Conservation (phyloP, 2,329 filamentous ascomycete genomes). For the Zalaria obscura region DNA sequence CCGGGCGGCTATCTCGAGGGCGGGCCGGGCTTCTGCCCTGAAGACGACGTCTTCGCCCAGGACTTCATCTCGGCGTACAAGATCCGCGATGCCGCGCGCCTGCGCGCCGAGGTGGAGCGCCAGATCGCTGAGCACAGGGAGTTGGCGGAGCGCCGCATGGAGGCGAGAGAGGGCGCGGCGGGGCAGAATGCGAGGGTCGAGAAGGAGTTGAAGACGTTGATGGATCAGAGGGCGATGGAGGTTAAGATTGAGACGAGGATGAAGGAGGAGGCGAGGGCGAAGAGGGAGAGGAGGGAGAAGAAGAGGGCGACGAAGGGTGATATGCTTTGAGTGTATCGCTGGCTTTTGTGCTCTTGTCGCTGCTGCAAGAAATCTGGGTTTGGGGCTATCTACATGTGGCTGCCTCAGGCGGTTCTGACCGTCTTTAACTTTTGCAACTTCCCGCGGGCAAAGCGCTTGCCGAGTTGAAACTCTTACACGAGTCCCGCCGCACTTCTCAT, state of each 20-base stretch:
- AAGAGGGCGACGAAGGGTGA: constrained; percentile 6
- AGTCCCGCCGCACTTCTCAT: too few species aligned
- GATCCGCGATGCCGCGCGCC: constrained; percentile 19
- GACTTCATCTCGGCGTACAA: constrained; percentile 24
- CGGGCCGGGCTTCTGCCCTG: constrained; percentile 27
- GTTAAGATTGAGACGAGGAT: constrained; percentile 28
- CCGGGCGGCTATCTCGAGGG: constrained; percentile 32
- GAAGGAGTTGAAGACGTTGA: constrained; percentile 27
- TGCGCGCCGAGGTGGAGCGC: constrained; percentile 18
- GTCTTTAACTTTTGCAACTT: too few species aligned
- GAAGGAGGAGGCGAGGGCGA: constrained; percentile 22
- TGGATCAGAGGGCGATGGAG: constrained; percentile 30
- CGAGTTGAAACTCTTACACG: too few species aligned
- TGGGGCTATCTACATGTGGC: too few species aligned
- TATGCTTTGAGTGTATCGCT: too few species aligned
- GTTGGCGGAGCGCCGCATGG: constrained; percentile 17
- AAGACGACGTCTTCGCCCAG: constrained; percentile 22
- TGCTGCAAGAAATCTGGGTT: too few species aligned
- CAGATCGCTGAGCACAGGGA: constrained; percentile 16
- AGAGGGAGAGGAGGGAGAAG: constrained; percentile 19
- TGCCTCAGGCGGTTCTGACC: too few species aligned
- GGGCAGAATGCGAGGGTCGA: constrained; percentile 27
- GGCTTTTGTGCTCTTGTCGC: too few species aligned
- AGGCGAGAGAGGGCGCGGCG: constrained; percentile 21
- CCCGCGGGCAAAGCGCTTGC: too few species aligned